Percentiles rank a stretch among this genome's conserved stretches.
Conservation (phyloP, 1,139 yeast genomes). For the Chernovozyma sophiae-reginae region DNA sequence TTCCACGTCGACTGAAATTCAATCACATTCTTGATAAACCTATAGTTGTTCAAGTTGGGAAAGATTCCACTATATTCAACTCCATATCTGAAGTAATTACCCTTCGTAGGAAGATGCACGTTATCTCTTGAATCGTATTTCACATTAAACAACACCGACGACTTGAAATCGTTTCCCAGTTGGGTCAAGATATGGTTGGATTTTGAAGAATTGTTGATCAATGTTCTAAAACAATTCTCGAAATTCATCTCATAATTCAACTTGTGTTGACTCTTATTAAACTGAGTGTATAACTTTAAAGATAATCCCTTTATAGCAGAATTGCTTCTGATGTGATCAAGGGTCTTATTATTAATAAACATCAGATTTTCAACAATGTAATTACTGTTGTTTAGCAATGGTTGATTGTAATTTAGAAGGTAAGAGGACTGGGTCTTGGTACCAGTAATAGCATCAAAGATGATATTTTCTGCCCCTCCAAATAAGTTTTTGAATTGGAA, state of each 20-base stretch:
- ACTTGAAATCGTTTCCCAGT: constrained; percentile 62
- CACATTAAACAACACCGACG: constrained; percentile 49
- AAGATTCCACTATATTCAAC: constrained; percentile 55
- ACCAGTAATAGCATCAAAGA: constrained; percentile 75
- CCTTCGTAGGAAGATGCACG: constrained; percentile 52
- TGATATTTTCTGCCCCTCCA: constrained; percentile 83
- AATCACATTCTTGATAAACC: constrained; percentile 41
- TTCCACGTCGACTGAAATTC: constrained; percentile 35
- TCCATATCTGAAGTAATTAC: constrained; percentile 49
- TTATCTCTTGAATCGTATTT: constrained; percentile 57
- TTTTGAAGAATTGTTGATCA: constrained; percentile 41
- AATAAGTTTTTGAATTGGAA: constrained; percentile 72
- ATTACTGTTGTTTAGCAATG: constrained; percentile 49
- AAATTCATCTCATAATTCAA: constrained; percentile 56
- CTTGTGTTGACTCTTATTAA: constrained; percentile 10
- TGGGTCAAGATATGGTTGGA: constrained; percentile 33
- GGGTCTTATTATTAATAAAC: constrained; percentile 55
- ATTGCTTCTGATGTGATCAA: constrained; percentile 68
- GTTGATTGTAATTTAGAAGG: constrained; percentile 58
- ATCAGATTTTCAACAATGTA: constrained; percentile 53
- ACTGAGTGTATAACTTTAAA: constrained; percentile 42
- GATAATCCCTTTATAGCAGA: constrained; percentile 58
- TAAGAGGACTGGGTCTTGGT: constrained; percentile 77
- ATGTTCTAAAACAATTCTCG: constrained; percentile 63
- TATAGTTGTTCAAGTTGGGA: constrained; percentile 17